These are phyloP conservation scores for Simmondsia chinensis DNA, from an alignment of 148 eudicot species.

Conservation along the genomic window DNA sequence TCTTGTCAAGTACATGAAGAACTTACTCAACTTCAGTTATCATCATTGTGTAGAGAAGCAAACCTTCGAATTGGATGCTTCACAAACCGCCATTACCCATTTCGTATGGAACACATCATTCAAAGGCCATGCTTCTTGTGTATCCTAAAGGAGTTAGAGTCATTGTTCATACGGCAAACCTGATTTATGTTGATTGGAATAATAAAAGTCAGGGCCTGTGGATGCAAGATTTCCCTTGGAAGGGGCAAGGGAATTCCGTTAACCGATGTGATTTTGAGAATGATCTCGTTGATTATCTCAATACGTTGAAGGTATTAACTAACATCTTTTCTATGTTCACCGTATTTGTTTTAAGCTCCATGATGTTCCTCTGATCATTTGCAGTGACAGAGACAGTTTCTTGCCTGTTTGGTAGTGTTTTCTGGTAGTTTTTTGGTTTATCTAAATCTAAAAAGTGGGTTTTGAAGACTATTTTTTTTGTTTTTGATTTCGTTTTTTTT, in stretches of 20 bases:
- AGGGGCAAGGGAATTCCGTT: conserved; percentile 34
- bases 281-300: conserved; percentile 71
- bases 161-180: conserved; percentile 89
- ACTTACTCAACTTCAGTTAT: conserved; percentile 13
- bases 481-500: too few species aligned
- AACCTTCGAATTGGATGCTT: conserved; percentile 69
- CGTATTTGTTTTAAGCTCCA: too few species aligned
- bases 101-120: conserved; percentile 95
- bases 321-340: not conserved
- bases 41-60: conserved; percentile 46
- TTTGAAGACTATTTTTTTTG: too few species aligned
- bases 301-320: conserved; percentile 73
- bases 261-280: conserved; percentile 67
- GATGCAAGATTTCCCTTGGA: conserved; percentile 99
- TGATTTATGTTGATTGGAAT: conserved; percentile 93
- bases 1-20: conserved; percentile 4
- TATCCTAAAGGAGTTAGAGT: conserved; percentile 90
- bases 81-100: conserved; percentile 94
- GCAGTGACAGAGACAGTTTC: too few species aligned
- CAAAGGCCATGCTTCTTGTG: conserved; percentile 93
- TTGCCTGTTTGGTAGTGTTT: too few species aligned
- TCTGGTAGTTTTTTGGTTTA: too few species aligned
- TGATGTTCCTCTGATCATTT: too few species aligned
- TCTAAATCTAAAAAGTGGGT: too few species aligned
- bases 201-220: conserved; percentile 95